Evolutionary conservation across 2,329 filamentous ascomycete genomes (phyloP), one percentile per base, ranked within the genome.

Genomic region (Aspergillus sp.): DNA sequence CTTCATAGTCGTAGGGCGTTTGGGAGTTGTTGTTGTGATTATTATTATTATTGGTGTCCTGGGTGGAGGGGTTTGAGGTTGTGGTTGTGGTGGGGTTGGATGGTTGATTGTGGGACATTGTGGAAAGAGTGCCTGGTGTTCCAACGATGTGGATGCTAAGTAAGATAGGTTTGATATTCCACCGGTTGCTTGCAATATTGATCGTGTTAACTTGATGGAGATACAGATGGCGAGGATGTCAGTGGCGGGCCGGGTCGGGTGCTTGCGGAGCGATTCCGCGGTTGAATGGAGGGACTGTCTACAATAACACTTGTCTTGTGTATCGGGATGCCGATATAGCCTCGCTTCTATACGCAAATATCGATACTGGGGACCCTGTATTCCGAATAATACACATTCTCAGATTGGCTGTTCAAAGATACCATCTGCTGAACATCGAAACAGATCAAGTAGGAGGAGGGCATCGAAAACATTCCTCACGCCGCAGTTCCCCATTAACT

Each of bases 1-100:
- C 80, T 6, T 85, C 81, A 73, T 85, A 88, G 48, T 85, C 81
- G 73, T 85, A 88, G 46, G 87, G 35, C 31, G 11, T 17, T 43
- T 41, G 19, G 17, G 3, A 5, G 11, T 17, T 7, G 27, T 24
- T 55, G 43, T 35, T 51, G 17, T 11, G 19, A 17, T 39, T 23
- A 17, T 33, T 37, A 27, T 15, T 40, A 39, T 6, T 52, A 24
- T 12, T 52, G 15, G n/a, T 50, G 21, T 17, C 37, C 37, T 40
- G 9, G 40, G 14, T 21, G 17, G 19, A 17, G 40, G 40, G 15
- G 35, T 15, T 39, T 23, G 21, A n/a, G 27, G 27, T 31, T 31
- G 27, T 3, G 27, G 19, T 31, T 52, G 47, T 17, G 23, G 23
- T 31, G 27, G 51, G 43, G 41, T 46, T 46, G 19, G 41, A 24